Percentiles rank a stretch among this genome's conserved stretches.
Evolutionary conservation across 1,139 yeast genomes (phyloP).

Genomic region (Yamadazyma diddensiae): DNA sequence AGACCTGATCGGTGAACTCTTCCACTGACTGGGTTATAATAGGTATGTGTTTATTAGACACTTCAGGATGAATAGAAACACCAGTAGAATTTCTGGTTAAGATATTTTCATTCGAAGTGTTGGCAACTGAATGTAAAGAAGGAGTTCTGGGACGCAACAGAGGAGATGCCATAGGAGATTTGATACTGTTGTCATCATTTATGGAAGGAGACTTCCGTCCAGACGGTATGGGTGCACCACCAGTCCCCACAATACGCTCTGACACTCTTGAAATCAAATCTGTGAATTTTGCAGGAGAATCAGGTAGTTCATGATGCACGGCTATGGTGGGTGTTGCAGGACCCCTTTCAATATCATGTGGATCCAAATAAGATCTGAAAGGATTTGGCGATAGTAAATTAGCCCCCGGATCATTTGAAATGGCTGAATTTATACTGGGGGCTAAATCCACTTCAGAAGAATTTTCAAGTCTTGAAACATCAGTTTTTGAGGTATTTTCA

Average conservation of each 20-base stretch:
- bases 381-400: constrained; percentile 4
- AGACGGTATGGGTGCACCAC: constrained; percentile 14
- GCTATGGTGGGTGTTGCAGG: constrained; percentile 10
- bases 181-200: constrained; percentile 2
- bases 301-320: constrained; percentile 10
- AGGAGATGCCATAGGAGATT: neutral
- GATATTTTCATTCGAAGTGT: neutral
- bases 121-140: neutral
- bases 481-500: too few species aligned
- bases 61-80: constrained; percentile 1
- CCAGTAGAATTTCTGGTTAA: constrained; percentile 1
- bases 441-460: too few species aligned
- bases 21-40: constrained; percentile 6
- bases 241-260: constrained; percentile 43
- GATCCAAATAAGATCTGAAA: constrained; percentile 4
- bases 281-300: constrained; percentile 17
- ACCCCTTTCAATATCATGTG: constrained; percentile 13
- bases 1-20: constrained; percentile 4
- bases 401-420: neutral
- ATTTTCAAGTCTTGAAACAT: too few species aligned
- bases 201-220: constrained; percentile 5
- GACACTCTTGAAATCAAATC: constrained; percentile 35
- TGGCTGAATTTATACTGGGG: too few species aligned
- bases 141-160: constrained; percentile 3
- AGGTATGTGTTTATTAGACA: neutral